Evolutionary conservation across 345 rosid species (phyloP), one percentile per base, ranked within the genome.

Genomic region (Cardamine resedifolia): DNA sequence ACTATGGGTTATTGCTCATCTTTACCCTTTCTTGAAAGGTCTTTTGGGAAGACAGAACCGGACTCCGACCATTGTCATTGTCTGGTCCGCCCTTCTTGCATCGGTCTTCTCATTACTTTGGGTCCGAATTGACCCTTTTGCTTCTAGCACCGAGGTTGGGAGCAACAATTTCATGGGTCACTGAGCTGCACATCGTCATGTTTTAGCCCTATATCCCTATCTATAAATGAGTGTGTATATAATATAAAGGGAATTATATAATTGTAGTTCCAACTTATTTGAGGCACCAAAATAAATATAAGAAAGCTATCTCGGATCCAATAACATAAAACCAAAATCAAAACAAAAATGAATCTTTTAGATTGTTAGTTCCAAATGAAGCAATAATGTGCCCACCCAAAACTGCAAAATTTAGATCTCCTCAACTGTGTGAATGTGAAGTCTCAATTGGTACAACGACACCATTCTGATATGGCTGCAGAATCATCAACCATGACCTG

Each of bases 11-110:
- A 71, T 93, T 65, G 96, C 92, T 71, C 98, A 93, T 83, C 77
- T 93, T 44, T 93, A 93, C 67, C 98, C 98, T 24, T 93, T 93
- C 94, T 78, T 93, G 76, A 89, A 93, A 58, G 98, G 98, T 85
- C 65, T 93, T 67, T 19, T 93, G 77, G 97, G 98, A 68, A 87
- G 97, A 43, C 94, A 88, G 75, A 93, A 93, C 65, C 92, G 97
- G 6, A 93, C 97, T 11, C 97, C 96, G 0, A 93, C 97, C 12
- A 93, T 93, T 26, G 97, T 93, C 77, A 86, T 93, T 16, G 97
- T 93, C 59, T 93, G 98, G 98, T 89, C 97, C 27, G 85, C 91
- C 0, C 96, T 90, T 55, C 90, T 93, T 7, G 98, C 98, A 65
- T 90, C 97, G 5, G 82, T 93, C 45, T 93, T 93, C 88, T 90